Conservation (phyloP, 2,329 filamentous ascomycete genomes). For the Ustulina deusta region DNA sequence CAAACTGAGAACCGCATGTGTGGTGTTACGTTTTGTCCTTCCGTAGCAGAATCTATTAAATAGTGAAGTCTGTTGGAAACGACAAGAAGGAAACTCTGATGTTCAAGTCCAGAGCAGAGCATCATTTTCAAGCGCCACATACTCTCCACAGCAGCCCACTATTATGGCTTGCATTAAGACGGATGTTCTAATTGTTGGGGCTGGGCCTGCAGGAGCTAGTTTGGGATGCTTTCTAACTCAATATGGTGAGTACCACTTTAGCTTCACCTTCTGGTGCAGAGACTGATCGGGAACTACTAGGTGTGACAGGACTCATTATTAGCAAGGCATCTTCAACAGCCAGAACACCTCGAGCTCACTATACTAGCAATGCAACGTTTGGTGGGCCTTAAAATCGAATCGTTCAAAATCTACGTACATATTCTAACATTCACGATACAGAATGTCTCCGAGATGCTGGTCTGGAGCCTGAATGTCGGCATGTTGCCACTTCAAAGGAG, state of each 20-base stretch:
- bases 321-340: constrained; percentile 36
- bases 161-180: constrained; percentile 35
- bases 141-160: background rate
- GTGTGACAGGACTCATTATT: constrained; percentile 34
- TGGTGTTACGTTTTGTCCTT: background rate
- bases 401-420: background rate
- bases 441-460: constrained; percentile 37
- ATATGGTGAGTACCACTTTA: constrained; percentile 23
- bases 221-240: constrained; percentile 32
- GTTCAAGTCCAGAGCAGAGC: background rate
- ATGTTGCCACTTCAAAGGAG: constrained; percentile 26
- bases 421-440: constrained; percentile 10
- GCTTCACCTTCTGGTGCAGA: background rate
- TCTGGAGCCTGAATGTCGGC: constrained; percentile 28
- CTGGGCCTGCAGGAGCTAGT: constrained; percentile 36
- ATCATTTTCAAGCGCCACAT: background rate
- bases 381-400: constrained; percentile 12
- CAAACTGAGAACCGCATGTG: constrained; percentile 15
- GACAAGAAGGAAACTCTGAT: background rate
- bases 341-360: constrained; percentile 34
- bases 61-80: background rate
- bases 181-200: constrained; percentile 36
- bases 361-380: constrained; percentile 35
- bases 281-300: constrained; percentile 20
- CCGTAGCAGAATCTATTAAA: constrained; percentile 5